Conservation (phyloP, 2,329 filamentous ascomycete genomes). For the Colletotrichum sp. region DNA sequence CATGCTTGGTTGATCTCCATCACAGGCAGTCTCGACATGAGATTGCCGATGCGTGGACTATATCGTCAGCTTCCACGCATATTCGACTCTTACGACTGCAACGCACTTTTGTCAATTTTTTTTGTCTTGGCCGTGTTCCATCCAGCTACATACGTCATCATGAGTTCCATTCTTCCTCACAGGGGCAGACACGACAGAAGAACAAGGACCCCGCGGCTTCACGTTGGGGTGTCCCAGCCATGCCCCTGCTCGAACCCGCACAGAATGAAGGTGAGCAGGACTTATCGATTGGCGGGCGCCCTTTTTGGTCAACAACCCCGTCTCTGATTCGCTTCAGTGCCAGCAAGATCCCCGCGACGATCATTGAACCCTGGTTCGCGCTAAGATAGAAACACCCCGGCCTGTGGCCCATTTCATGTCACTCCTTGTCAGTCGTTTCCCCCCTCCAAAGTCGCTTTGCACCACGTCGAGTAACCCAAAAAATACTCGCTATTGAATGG, state of each 20-base stretch:
- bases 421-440: background rate
- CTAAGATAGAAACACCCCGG: constrained; percentile 8
- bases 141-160: constrained; percentile 10
- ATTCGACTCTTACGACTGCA: background rate
- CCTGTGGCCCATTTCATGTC: background rate
- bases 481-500: background rate
- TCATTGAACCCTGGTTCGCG: constrained; percentile 16
- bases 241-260: background rate
- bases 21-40: background rate
- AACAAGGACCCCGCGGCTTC: constrained; percentile 14
- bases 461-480: background rate
- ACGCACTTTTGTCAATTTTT: background rate
- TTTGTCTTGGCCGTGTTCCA: background rate
- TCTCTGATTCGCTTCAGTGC: constrained; percentile 15
- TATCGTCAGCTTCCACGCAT: background rate
- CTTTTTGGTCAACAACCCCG: constrained; percentile 4
- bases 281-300: constrained; percentile 16
- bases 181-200: background rate
- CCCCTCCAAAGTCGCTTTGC: background rate
- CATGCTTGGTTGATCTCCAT: background rate
- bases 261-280: background rate
- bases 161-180: background rate
- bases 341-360: constrained; percentile 20
- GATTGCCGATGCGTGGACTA: background rate
- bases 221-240: background rate